These are phyloP conservation scores for Dictyostelium citrinum DNA, from an alignment of 78 protist species.

Conservation along the genomic window DNA sequence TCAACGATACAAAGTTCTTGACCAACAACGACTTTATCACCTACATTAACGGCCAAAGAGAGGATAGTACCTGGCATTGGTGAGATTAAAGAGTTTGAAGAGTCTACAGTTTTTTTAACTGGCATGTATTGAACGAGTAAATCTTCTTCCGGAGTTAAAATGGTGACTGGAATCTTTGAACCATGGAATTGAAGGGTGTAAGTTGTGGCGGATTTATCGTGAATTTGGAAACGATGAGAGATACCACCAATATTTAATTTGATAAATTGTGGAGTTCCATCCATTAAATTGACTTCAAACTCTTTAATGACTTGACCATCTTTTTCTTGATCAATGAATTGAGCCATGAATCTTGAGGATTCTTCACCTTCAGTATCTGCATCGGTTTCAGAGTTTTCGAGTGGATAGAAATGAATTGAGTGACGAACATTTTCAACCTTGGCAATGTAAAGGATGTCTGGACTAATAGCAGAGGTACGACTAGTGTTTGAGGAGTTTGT, in stretches of 20 bases:
- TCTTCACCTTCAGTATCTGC: not conserved
- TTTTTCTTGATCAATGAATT: conserved; percentile 36
- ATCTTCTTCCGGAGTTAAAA: conserved; percentile 45
- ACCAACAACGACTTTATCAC: conserved; percentile 87
- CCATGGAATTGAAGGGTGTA: conserved; percentile 81
- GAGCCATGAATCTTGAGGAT: not conserved
- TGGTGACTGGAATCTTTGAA: conserved; percentile 44
- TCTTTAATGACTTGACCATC: conserved; percentile 1
- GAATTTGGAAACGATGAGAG: conserved; percentile 57
- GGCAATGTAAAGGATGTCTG: conserved; percentile 25
- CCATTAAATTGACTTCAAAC: not conserved
- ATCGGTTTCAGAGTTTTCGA: not conserved
- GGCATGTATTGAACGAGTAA: conserved; percentile 81
- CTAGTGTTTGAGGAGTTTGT: conserved; percentile 11
- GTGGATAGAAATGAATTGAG: not conserved
- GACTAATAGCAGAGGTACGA: not conserved
- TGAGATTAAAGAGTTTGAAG: conserved; percentile 73
- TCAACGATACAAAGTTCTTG: conserved; percentile 94
- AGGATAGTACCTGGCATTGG: conserved; percentile 94
- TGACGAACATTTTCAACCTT: conserved; percentile 31
- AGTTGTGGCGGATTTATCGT: not conserved
- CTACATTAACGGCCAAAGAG: conserved; percentile 83
- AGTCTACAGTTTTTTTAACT: conserved; percentile 52
- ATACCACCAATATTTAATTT: conserved; percentile 18
- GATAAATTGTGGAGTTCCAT: conserved; percentile 14